Percentiles rank a stretch among this genome's conserved stretches.
phyloP scores from a whole-genome alignment of 768 basidiomycete species.

The Lactarius pseudohatsudake region DNA sequence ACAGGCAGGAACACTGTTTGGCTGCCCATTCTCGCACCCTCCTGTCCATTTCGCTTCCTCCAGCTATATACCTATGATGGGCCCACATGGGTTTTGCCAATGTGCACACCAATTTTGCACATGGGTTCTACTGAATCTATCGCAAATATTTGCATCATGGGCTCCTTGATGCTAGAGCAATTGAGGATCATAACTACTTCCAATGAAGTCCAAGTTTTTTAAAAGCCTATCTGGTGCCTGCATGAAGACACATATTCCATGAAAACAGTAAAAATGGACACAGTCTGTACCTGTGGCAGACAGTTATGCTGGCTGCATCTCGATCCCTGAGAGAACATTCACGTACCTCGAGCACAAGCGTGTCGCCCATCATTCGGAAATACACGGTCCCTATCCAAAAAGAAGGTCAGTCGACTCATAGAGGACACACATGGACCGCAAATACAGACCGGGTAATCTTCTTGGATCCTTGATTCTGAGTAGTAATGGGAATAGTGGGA shows the following conservation, averaged over 20 bases:
- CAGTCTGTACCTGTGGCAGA: conserved; percentile 17
- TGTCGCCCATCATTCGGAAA: conserved; percentile 16
- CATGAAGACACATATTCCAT: conserved; percentile 7
- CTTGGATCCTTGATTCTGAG: conserved; percentile 79
- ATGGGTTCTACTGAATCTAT: too few relatives aligned
- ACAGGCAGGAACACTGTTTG: too few relatives aligned
- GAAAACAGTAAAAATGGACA: conserved; percentile 17
- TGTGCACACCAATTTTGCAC: too few relatives aligned
- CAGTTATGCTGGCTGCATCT: background rate
- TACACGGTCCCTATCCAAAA: conserved; percentile 17
- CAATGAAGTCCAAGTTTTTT: background rate
- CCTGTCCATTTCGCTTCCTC: too few relatives aligned
- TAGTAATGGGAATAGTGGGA: conserved; percentile 88
- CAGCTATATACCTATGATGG: too few relatives aligned
- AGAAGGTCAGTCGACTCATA: background rate
- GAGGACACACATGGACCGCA: background rate
- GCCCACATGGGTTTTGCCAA: too few relatives aligned
- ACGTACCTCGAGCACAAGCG: conserved; percentile 24
- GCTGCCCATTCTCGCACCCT: too few relatives aligned
- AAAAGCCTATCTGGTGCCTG: background rate
- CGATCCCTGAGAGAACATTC: too few relatives aligned
- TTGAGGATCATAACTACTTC: background rate
- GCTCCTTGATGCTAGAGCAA: background rate
- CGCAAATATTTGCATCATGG: too few relatives aligned
- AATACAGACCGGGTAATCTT: conserved; percentile 68